Evolutionary conservation across 1,284 basidiomycete species (phyloP), one percentile per base, ranked within the genome.

Genomic region (Cerrena zonata): DNA sequence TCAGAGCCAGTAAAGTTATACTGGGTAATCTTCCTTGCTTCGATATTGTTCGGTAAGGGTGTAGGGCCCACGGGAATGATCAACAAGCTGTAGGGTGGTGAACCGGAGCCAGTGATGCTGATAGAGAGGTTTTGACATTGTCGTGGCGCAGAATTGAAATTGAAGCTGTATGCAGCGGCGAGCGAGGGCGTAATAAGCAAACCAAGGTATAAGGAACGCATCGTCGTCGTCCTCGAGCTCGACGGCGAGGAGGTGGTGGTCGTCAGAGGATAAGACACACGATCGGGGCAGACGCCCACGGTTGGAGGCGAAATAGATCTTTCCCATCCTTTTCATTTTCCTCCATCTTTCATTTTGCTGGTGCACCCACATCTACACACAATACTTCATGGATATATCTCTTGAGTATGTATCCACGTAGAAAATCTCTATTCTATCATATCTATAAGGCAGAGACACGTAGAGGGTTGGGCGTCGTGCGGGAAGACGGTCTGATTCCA

Each of bases 101-200:
- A 81, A 30, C 70, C 75, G 49, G 68, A 63, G 49, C 79, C 80
- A 4, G 70, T 66, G 50, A 89, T 73, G 24, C 69, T 57, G 25
- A 89, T 66, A 39, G 77, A 74, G 30, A 88, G 72, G 58, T 80
- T 77, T 48, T 69, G 60, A 64, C 87, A 90, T 68, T 89, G 86
- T 45, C 73, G 63, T 0, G 87, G 84, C 18, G 72, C 62, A 52
- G 59, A 67, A 10, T 72, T 66, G 64, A 89, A 81, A 30, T 70
- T 68, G 76, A 85, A 89, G 5, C 80, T 74, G 62, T 77, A 86
- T n/a, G 78, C 78, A 13, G 56, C 53, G 15, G 58, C 58, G 44
- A 62, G 45, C n/a, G 61, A 55, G 42, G 60, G 60, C 42, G 59
- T 47, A 30, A 60, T 45, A 13, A 56, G 43, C 30, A 60, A 48